Conservation (phyloP, 2,329 filamentous ascomycete species). For the Boeremia lycopersici region DNA sequence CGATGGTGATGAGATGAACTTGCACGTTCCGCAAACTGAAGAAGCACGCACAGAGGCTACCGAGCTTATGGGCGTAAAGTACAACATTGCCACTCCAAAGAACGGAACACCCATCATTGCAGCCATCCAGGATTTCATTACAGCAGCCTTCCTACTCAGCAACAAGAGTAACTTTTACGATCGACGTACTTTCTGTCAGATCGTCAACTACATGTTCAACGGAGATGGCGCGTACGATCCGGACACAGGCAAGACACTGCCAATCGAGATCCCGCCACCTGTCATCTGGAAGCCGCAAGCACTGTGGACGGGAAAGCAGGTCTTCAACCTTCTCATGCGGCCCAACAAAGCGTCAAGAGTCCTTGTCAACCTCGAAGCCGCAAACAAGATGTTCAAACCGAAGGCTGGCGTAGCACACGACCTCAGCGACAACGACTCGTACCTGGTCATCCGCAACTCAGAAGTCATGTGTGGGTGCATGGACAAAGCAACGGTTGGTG, state of each 20-base stretch:
- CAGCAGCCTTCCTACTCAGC: constrained; percentile 87
- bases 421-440: constrained; percentile 75
- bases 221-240: constrained; percentile 61
- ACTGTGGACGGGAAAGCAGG: constrained; percentile 95
- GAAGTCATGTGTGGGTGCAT: constrained; percentile 97
- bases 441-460: constrained; percentile 92
- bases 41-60: constrained; percentile 95
- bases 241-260: constrained; percentile 57
- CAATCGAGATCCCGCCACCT: constrained; percentile 84
- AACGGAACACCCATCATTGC: constrained; percentile 98
- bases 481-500: constrained; percentile 97
- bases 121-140: constrained; percentile 99
- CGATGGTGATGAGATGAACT: constrained; percentile 98
- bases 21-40: constrained; percentile 97
- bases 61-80: constrained; percentile 95
- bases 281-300: constrained; percentile 83
- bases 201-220: constrained; percentile 94
- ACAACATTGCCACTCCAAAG: constrained; percentile 94
- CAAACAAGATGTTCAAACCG: constrained; percentile 81
- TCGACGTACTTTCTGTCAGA: constrained; percentile 82
- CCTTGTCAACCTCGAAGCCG: constrained; percentile 88
- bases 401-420: constrained; percentile 73
- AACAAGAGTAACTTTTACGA: constrained; percentile 94
- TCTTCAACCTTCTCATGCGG: constrained; percentile 90
- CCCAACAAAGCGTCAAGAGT: constrained; percentile 85